Evolutionary conservation across 2,329 filamentous ascomycete genomes (phyloP), one percentile per base, ranked within the genome.

Genomic region (Exophiala lecanii-corni): DNA sequence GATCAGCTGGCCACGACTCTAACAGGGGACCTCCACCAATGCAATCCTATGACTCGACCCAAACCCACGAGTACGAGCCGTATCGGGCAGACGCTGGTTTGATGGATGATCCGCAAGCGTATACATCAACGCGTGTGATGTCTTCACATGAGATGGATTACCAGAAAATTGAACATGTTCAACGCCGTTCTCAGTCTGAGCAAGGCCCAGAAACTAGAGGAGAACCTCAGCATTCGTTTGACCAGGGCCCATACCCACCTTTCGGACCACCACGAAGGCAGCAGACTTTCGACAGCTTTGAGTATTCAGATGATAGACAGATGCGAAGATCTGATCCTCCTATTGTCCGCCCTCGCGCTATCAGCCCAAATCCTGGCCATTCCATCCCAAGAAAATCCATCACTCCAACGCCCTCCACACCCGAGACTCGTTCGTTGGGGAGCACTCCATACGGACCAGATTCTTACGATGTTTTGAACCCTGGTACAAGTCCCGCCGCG

Each of bases 391-490:
- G 78, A 12, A 82, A 82, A 57, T 81, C 78, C 1, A 67, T 82
- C 10, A 81, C 76, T 41, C 76, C 78, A 9, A 69, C 68, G 2
- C 78, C 78, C 50, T 67, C 50, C 49, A 63, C 38, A 50, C 59
- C 54, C 36, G 61, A 61, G 32, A 63, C 68, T 37, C 63, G 64
- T 33, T 48, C 23, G 17, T 41, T 67, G 7, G 67, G 70, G 4
- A 65, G 66, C 12, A 65, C 73, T 3, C 77, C 78, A 1, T 83
- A 80, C 57, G 74, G 72, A 4, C 79, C 79, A 0, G 79, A 82
- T 57, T 75, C 72, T 35, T 82, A 79, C 55, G 75, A 79, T 48
- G 66, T 71, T 2, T 68, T 78, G 53, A 81, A 82, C 43, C 78
- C 76, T 1, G 55, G 61, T 54, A 51, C 66, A 4, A 59, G 62